These are phyloP conservation scores for Dryadomyces quercivorus DNA, from an alignment of 2,329 filamentous ascomycete genomes.

Conservation along the genomic window DNA sequence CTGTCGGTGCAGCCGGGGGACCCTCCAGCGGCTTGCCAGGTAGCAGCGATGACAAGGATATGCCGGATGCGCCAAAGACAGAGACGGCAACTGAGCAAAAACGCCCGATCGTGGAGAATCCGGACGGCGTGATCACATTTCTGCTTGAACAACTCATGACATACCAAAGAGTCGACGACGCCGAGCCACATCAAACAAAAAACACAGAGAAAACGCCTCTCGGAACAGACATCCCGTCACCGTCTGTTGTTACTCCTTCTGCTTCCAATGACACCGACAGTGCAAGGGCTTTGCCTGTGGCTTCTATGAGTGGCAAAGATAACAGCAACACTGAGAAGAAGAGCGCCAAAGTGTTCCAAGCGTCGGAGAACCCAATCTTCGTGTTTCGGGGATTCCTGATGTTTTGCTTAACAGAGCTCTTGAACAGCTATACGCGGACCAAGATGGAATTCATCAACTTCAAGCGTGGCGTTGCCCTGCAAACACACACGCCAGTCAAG, in stretches of 20 bases:
- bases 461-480: constrained; percentile 77
- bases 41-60: constrained; percentile 36
- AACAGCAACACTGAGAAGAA: constrained; percentile 7
- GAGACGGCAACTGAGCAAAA: constrained; percentile 51
- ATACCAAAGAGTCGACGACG: constrained; percentile 87
- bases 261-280: neutral
- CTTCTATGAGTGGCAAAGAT: neutral
- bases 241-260: neutral
- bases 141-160: constrained; percentile 83
- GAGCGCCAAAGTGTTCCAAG: constrained; percentile 57
- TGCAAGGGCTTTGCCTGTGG: neutral
- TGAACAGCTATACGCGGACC: constrained; percentile 83
- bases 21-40: neutral
- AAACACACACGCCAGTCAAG: constrained; percentile 81
- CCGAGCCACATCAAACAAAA: constrained; percentile 35
- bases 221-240: constrained; percentile 6
- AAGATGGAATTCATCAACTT: constrained; percentile 99
- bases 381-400: constrained; percentile 93
- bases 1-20: constrained; percentile 8
- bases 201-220: constrained; percentile 1
- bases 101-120: constrained; percentile 76
- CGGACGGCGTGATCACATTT: constrained; percentile 92
- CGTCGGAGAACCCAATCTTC: constrained; percentile 89
- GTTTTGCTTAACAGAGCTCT: constrained; percentile 79
- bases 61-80: constrained; percentile 52